Evolutionary conservation across 305 asterid genomes (phyloP), one percentile per base, ranked within the genome.

Genomic region (Plantago rigida): DNA sequence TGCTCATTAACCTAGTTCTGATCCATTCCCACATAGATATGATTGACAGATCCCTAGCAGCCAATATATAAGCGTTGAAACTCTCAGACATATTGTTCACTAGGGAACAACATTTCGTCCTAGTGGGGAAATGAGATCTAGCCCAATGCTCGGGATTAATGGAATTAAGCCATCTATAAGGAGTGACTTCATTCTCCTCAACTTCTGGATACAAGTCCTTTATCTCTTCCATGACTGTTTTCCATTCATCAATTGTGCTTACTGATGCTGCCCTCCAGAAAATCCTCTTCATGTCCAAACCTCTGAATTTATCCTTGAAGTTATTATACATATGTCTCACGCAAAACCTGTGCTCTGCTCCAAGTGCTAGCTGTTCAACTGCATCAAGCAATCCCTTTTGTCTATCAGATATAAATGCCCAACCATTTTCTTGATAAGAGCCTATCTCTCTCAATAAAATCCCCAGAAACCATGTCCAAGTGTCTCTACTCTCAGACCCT

Each of bases 401-500:
- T 13, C 53, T 46, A 7, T 59, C 10, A 0, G 64, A 60, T 9
- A 60, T 22, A 2, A 60, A 60, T 1, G 64, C 45, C 64, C 64
- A 60, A 1, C 54, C 53, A 2, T 3, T 28, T 0, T 59, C 51
- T 3, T 24, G 5, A 5, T 5, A 1, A 0, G 53, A 12, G 0
- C 54, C 54, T 3, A 59, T 10, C 4, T 59, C 52, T 3, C 51
- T 9, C 0, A 19, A 1, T 0, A 59, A 4, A 24, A 17, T 17
- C 3, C 44, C 13, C 12, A 59, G 3, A 0, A 60, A 60, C 55
- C 64, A 58, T 2, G 15, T 10, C 63, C 39, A 58, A 0, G 34
- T 24, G 1, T 46, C 24, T 0, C 8, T 4, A 0, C n/a, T 46
- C 17, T 60, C 55, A 0, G 22, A 2, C 22, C 28, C 44, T 3